Percentiles rank a stretch among this genome's conserved stretches.
Evolutionary conservation across 768 basidiomycete species (phyloP).

Genomic region (Termitomyces eurrhizus): DNA sequence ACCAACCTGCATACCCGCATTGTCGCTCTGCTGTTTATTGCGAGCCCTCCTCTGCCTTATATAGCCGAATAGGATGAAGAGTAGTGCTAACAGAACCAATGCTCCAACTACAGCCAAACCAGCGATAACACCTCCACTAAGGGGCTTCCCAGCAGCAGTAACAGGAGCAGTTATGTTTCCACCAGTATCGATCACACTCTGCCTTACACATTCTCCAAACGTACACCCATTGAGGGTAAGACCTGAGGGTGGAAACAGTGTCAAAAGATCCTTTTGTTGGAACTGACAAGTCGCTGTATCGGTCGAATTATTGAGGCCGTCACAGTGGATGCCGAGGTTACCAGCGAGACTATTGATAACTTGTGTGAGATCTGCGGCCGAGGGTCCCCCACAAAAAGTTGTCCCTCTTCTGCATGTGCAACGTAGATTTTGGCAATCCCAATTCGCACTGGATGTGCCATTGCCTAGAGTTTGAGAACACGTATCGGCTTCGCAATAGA

Average conservation of each 20-base stretch:
- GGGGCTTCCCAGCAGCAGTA: conserved; percentile 33
- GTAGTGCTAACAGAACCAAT: conserved; percentile 53
- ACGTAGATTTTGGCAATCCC: conserved; percentile 67
- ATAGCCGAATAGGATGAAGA: conserved; percentile 60
- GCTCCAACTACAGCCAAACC: conserved; percentile 83
- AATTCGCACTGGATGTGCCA: conserved; percentile 43
- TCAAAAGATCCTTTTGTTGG: conserved; percentile 63
- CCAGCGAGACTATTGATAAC: conserved; percentile 68
- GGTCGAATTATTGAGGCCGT: conserved; percentile 36
- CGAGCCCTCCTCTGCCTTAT: conserved; percentile 60
- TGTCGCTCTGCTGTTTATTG: conserved; percentile 32
- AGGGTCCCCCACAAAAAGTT: conserved; percentile 67
- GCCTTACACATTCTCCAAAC: conserved; percentile 88
- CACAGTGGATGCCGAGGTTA: conserved; percentile 66
- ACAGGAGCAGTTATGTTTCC: conserved; percentile 30
- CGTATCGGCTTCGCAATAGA: conserved; percentile 71
- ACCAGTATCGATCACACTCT: conserved; percentile 66
- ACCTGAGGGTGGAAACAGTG: conserved; percentile 70
- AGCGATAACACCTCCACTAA: conserved; percentile 84
- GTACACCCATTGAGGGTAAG: conserved; percentile 70
- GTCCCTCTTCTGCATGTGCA: conserved; percentile 72
- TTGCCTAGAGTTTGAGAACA: conserved; percentile 59
- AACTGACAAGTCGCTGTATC: conserved; percentile 66
- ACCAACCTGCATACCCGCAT: conserved; percentile 48
- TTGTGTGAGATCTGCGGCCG: conserved; percentile 43